Evolutionary conservation across 257 asterid species (phyloP), one percentile per base, ranked within the genome.

Genomic region (Apocynum venetum): DNA sequence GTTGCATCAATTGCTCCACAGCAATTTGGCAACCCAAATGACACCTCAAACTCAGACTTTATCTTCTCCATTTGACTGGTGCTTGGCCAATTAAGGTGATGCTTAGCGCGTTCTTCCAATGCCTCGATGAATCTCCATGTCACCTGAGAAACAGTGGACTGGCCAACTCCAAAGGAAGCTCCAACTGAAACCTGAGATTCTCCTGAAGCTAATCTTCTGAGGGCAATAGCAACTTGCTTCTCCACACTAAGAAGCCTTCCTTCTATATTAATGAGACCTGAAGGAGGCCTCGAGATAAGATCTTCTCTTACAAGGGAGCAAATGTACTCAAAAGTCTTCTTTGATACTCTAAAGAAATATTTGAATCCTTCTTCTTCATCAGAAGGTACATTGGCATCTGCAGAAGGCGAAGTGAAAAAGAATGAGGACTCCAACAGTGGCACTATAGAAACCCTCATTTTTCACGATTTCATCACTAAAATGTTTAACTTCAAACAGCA

Each of bases 151-250:
- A 93, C 99, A 0, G 99, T 96, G 13, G 99, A 96, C 79, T 96
- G 98, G 72, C 98, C 98, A 8, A 96, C 98, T 20, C 97, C 97
- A 77, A 96, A 96, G 69, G 99, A 93, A 60, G 97, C 93, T 74
- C 98, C 99, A 8, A 96, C 96, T 0, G 97, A 93, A 65, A 96
- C 97, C 85, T 96, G 99, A 77, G 99, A 96, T 79, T 96, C 99
- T 15, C 98, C 99, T 0, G 99, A 96, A 68, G 99, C 98, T 72
- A 96, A 80, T 69, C 99, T 83, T 80, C 97, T 85, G 56, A 96
- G 53, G 15, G 99, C 99, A 61, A 96, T 96, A 0, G 98, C 99
- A 69, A 91, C 99, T 86, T 93, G 99, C 88, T 96, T 96, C 81
- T 93, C 97, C 66, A 96, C 99, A 78, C 98, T 93, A 11, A 96